Percentiles rank a stretch among this genome's conserved stretches.
Evolutionary conservation across 257 asterid species (phyloP).

Genomic region (Ophiorrhiza pumila): DNA sequence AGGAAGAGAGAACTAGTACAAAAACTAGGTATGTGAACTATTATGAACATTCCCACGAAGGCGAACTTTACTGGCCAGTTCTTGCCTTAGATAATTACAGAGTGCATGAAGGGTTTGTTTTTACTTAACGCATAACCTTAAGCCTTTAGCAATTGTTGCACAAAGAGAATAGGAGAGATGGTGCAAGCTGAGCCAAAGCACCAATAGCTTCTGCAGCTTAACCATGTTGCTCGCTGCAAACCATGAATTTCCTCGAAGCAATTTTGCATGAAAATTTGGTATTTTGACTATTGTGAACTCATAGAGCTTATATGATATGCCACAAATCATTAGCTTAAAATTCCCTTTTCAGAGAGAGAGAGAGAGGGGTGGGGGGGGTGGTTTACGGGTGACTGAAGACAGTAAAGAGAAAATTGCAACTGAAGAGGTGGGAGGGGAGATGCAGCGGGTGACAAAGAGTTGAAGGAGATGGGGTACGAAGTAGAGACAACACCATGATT

Average conservation of each 20-base stretch:
- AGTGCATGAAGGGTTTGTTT: background rate
- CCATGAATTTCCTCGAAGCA: background rate
- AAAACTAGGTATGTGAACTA: background rate
- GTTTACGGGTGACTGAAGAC: background rate
- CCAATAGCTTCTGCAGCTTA: background rate
- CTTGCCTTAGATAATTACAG: background rate
- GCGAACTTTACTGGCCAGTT: background rate
- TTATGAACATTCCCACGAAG: background rate
- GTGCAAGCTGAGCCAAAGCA: background rate
- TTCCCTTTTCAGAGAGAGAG: too few relatives aligned
- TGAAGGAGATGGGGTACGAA: background rate
- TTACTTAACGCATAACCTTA: background rate
- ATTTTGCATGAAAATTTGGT: background rate
- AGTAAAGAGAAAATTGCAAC: background rate
- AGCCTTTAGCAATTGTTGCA: background rate
- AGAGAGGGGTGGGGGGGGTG: too few relatives aligned
- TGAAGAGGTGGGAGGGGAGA: background rate
- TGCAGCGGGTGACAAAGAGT: background rate
- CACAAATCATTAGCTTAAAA: background rate
- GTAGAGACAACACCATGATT: background rate
- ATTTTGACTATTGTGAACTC: background rate
- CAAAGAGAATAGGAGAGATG: background rate
- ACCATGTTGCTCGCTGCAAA: background rate
- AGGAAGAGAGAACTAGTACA: background rate
- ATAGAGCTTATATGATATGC: background rate